These are phyloP conservation scores for Amaranthus palmeri DNA, from an alignment of 148 eudicot genomes.

Conservation along the genomic window DNA sequence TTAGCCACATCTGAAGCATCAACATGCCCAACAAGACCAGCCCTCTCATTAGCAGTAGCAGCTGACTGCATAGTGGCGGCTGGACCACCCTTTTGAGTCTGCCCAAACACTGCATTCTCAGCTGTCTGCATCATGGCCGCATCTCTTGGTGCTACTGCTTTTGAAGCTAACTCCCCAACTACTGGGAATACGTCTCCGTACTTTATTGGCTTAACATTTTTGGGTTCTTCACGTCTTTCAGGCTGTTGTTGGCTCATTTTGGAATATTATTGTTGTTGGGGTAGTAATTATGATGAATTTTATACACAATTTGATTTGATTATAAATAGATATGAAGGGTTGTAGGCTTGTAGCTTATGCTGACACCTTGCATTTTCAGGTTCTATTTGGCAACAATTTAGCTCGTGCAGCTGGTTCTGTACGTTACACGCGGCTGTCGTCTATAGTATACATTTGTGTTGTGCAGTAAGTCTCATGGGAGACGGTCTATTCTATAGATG, in stretches of 20 bases:
- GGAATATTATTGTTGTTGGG: no score
- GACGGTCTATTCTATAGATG: no score
- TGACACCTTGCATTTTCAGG: no score
- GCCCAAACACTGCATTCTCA: constrained; percentile 40
- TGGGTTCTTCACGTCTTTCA: constrained; percentile 14
- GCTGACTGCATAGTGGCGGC: constrained; percentile 66
- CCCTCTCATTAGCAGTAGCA: constrained; percentile 46
- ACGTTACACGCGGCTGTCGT: no score
- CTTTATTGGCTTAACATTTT: constrained; percentile 34
- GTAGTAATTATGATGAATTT: no score
- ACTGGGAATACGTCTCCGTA: constrained; percentile 71
- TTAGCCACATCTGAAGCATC: constrained; percentile 35
- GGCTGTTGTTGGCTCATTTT: constrained; percentile 54
- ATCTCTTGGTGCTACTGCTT: constrained; percentile 53
- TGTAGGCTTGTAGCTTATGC: no score
- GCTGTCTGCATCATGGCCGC: constrained; percentile 72
- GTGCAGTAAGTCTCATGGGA: no score
- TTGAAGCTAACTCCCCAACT: constrained; percentile 49
- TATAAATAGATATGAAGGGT: no score
- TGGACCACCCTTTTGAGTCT: constrained; percentile 48
- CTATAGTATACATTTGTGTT: no score
- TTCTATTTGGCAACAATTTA: no score
- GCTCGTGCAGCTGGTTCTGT: no score
- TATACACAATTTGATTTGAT: no score
- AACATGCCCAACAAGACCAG: constrained; percentile 42